Percentiles rank a stretch among this genome's conserved stretches.
Conservation (phyloP, 2,329 filamentous ascomycete genomes). For the Cadophora gregata region DNA sequence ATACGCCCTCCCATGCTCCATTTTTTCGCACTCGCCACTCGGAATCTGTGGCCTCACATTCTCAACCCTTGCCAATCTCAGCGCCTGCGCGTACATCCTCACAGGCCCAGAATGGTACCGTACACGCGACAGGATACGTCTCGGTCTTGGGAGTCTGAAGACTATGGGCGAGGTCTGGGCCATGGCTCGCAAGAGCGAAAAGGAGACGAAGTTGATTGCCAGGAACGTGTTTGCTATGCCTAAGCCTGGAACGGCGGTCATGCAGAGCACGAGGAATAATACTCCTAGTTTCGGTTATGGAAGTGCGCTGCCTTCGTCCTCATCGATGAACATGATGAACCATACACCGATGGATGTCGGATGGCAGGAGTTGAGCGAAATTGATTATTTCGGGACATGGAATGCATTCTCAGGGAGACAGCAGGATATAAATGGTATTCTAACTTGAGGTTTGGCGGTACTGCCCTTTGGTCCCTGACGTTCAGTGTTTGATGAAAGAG, state of each 20-base stretch:
- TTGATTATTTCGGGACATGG: conserved; percentile 24
- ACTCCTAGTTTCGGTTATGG: conserved; percentile 2
- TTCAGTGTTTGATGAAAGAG: neutral
- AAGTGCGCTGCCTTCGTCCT: neutral
- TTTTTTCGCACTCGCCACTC: conserved; percentile 62
- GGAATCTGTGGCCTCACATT: conserved; percentile 62
- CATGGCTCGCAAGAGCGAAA: conserved; percentile 59
- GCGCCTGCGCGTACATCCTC: conserved; percentile 61
- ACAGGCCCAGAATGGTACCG: conserved; percentile 49
- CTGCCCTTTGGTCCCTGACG: neutral
- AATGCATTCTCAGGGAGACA: conserved; percentile 12
- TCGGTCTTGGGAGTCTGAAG: conserved; percentile 65
- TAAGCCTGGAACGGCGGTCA: conserved; percentile 3
- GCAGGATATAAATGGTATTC: conserved; percentile 15
- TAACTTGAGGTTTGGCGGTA: conserved; percentile 7
- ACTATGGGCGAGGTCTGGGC: conserved; percentile 61
- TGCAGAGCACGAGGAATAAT: neutral
- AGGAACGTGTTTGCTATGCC: conserved; percentile 29
- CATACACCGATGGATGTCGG: conserved; percentile 13
- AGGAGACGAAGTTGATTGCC: conserved; percentile 47
- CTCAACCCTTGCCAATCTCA: conserved; percentile 63
- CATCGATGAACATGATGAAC: neutral
- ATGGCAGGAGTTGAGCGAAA: conserved; percentile 19
- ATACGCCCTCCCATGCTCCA: conserved; percentile 58
- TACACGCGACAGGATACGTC: conserved; percentile 58